Base-by-base conservation (phyloP, 202 grass and related monocot genomes). In the Brachypodium distachyon region DNA sequence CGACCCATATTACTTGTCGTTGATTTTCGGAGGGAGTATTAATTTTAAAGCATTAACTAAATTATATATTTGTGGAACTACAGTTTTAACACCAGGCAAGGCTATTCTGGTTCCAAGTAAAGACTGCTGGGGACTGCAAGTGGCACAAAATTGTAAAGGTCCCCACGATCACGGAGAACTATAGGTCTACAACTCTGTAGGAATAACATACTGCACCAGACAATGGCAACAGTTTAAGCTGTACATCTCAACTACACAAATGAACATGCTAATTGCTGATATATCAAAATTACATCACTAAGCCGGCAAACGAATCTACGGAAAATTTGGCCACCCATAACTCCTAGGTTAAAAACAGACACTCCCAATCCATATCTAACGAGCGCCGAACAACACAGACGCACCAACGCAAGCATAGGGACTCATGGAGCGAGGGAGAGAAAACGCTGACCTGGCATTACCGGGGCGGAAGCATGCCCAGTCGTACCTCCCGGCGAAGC, bases 401-500 rank as follows among this genome's bases (percentile, higher is more conserved):
- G 14, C 16, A 40, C 37, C 13, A 58, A 73, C 23, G 6, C 25
- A 76, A 18, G 19, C 36, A 44, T 10, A 26, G 49, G 8, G 39
- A 65, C 40, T 63, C 22, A 34, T 14, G 37, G 9, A 58, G 11
- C 2, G 29, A 58, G 6, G 46, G n/a, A 43, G 23, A 40, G 37
- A 9, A 55, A 52, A 57, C 74, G 60, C 66, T 29, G 37, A 97
- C 93, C 93, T 97, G 85, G 69, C 84, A 87, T 89, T 99, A 71
- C 96, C 96, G 37, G 90, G 83, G 77, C 87, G 85, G 85, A 99
- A 96, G 61, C 72, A 85, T 27, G 86, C 76, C 92, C 92, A 99
- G 76, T 99, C 87, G 67, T 93, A 99, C 38, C 96, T 87, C 5
- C 87, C 92, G 18, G 87, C 87, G 83, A 99, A 99, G 71, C 87